These are phyloP conservation scores for Wallacemonas rigidus DNA, from an alignment of 208 protist species.

Conservation along the genomic window DNA sequence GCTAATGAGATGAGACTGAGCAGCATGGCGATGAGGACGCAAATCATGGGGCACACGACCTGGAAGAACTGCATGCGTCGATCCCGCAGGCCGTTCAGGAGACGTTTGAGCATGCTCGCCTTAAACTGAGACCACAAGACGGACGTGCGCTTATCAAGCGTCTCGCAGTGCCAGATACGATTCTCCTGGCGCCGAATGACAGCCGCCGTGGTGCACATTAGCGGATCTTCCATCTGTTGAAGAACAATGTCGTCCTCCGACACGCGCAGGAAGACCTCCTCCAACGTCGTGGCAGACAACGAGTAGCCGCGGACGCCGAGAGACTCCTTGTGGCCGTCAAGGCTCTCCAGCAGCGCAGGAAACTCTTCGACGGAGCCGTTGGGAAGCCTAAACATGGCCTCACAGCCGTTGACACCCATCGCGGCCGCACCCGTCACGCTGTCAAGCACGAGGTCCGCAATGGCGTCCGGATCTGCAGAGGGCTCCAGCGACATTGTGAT, in stretches of 20 bases:
- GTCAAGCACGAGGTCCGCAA: conserved; percentile 16
- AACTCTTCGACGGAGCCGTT: conserved; percentile 22
- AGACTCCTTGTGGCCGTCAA: conserved; percentile 19
- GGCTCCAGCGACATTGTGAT: conserved; percentile 27
- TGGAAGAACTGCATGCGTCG: conserved; percentile 36
- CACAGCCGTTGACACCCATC: conserved; percentile 18
- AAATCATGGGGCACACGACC: conserved; percentile 38
- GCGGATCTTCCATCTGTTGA: conserved; percentile 12
- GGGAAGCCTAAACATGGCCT: conserved; percentile 33
- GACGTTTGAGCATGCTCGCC: conserved; percentile 38
- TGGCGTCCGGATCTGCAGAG: conserved; percentile 13
- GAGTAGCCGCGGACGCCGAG: conserved; percentile 35
- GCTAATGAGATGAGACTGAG: conserved; percentile 32
- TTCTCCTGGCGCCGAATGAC: conserved; percentile 20
- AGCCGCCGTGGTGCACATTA: conserved; percentile 3
- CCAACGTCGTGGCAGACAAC: conserved; percentile 42
- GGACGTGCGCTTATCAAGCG: not conserved
- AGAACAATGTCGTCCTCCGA: conserved; percentile 19
- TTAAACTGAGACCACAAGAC: conserved; percentile 22
- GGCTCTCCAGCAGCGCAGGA: conserved; percentile 22
- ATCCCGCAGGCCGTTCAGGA: conserved; percentile 36
- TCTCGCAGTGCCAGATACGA: conserved; percentile 29
- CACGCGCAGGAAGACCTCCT: conserved; percentile 54
- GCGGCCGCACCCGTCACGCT: conserved; percentile 15
- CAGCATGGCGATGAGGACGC: conserved; percentile 47